Base-by-base conservation (phyloP, 495 filamentous ascomycete species). In the Stereocaulon alpinum region DNA sequence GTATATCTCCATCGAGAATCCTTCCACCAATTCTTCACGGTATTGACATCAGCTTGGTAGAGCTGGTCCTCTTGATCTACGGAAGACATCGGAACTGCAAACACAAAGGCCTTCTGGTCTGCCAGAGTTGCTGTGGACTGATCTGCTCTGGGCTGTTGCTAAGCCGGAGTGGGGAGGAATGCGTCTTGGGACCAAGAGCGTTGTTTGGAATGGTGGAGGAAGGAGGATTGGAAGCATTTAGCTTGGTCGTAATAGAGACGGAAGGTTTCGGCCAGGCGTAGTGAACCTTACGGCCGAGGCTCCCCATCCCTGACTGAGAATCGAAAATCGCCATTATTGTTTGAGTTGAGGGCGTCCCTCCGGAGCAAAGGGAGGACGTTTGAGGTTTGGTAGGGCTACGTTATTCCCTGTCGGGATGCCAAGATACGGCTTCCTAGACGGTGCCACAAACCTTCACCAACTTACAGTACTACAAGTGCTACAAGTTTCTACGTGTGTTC, bases 11-110 rank as follows among this genome's bases (percentile, higher is more conserved):
- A 98, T 77, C 93, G 79, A 42, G 88, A 80, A 63, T 93, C 88
- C 22, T 79, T 81, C 93, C 93, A 98, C 93, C 93, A 98, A 71
- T 86, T 74, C 79, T 96, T 86, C 58, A 97, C 86, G 60, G 84
- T 85, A 65, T 84, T 80, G 60, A 96, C 88, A 66, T 98, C 93
- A 45, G 82, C 80, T 67, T 79, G 73, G 73, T 84, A 97, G 58
- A 82, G 72, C 66, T 86, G 78, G 67, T 97, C 88, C 73, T 97
- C 93, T 58, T 77, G 74, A 62, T 87, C 81, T 64, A 87, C 73
- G 29, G 69, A 71, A 70, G 74, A 73, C 75, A 80, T 80, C 55
- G 62, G 64, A 27, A 62, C 52, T 2, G 60, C 58, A 43, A 58
- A 66, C 22, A 58, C 27, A 20, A 64, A 60, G 0, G 52, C 6